Evolutionary conservation across 2,329 filamentous ascomycete genomes (phyloP).

Genomic region (Westerdykella aurantiaca): DNA sequence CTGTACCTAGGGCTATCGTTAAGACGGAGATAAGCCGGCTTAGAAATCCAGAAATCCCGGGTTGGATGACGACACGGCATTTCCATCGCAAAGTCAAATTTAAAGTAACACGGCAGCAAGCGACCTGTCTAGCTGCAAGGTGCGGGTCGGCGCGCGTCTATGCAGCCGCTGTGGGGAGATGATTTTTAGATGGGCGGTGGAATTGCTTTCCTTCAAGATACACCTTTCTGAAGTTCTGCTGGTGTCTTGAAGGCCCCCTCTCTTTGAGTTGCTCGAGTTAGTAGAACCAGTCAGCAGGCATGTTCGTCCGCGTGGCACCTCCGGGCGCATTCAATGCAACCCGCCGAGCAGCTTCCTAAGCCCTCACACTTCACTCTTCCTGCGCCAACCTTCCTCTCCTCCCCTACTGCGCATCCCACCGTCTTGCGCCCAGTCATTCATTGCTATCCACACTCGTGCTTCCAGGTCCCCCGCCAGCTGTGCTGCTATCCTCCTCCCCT

Average conservation of each 20-base stretch:
- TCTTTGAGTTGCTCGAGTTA: background rate
- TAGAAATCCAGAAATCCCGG: slow-evolving; percentile 15
- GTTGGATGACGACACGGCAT: background rate
- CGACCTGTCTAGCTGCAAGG: too few species aligned
- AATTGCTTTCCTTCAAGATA: too few species aligned
- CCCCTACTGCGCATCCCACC: too few species aligned
- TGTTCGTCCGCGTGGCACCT: background rate
- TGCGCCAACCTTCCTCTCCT: too few species aligned
- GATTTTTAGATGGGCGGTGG: too few species aligned
- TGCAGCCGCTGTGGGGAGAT: background rate
- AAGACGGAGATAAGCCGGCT: slow-evolving; percentile 13
- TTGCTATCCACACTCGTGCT: too few species aligned
- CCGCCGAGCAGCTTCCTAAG: background rate
- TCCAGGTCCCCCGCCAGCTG: too few species aligned
- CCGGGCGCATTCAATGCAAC: background rate
- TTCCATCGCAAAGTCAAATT: background rate
- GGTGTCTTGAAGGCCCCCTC: background rate
- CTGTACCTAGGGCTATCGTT: slow-evolving; percentile 10
- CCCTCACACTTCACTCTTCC: too few species aligned
- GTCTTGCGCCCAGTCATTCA: too few species aligned
- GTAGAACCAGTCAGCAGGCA: background rate
- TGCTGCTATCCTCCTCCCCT: too few species aligned
- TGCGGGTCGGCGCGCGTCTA: too few species aligned
- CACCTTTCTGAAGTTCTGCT: background rate
- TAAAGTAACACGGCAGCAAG: background rate